A percentile compares a stretch with the other conserved stretches of the same genome.
Evolutionary conservation across 1,284 basidiomycete species (phyloP).

Genomic region (Takashimella tepidaria): DNA sequence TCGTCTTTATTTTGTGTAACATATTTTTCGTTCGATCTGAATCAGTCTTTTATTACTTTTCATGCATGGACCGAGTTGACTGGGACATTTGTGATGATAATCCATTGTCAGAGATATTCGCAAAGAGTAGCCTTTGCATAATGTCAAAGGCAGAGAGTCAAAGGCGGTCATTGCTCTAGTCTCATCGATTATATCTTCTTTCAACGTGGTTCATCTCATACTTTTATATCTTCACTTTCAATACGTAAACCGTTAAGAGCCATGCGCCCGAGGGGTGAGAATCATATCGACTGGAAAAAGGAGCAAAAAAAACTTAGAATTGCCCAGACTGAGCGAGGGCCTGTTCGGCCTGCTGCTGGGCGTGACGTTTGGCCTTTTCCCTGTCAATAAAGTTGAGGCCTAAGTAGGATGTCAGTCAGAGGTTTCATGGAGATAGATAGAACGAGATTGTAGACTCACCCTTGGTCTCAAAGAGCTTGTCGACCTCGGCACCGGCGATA

Average conservation of each 20-base stretch:
- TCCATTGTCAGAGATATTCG: too few species aligned
- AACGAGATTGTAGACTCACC: slow-evolving; percentile 18
- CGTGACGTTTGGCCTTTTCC: slow-evolving; percentile 41
- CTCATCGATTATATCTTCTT: too few species aligned
- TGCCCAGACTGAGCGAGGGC: slow-evolving; percentile 38
- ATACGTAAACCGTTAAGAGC: background rate
- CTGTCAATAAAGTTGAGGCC: slow-evolving; percentile 39
- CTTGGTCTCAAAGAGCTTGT: slow-evolving; percentile 47
- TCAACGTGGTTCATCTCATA: too few species aligned
- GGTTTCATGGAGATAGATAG: background rate
- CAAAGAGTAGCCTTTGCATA: too few species aligned
- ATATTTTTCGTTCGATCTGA: too few species aligned
- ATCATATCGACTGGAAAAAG: too few species aligned
- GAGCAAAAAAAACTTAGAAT: slow-evolving; percentile 15
- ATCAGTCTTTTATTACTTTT: too few species aligned
- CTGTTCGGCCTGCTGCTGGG: slow-evolving; percentile 22
- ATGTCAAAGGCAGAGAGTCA: too few species aligned
- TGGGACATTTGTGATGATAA: too few species aligned
- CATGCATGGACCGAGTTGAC: too few species aligned
- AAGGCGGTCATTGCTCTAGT: too few species aligned
- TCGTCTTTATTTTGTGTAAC: too few species aligned
- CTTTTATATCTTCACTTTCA: background rate
- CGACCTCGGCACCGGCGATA: slow-evolving; percentile 44
- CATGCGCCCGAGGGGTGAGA: background rate
- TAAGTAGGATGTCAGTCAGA: slow-evolving; percentile 8